phyloP scores from a whole-genome alignment of 78 protist species.

The Dictyostelium purpureum region DNA sequence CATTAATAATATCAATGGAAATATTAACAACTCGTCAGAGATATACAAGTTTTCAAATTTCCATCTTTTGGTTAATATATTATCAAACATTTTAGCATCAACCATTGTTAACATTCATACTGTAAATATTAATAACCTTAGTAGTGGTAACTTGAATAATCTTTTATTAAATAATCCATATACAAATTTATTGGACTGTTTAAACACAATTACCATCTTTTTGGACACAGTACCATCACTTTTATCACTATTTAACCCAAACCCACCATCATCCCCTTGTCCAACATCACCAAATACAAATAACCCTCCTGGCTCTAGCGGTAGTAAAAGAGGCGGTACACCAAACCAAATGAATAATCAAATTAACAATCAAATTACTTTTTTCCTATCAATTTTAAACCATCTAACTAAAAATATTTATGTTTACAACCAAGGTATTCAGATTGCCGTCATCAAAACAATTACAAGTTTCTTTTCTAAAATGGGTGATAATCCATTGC shows the following conservation, averaged over 20 bases:
- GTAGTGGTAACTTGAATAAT: neutral
- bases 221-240: constrained; percentile 14
- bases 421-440: constrained; percentile 9
- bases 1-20: neutral
- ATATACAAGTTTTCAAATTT: constrained; percentile 17
- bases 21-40: neutral
- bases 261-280: neutral
- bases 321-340: neutral
- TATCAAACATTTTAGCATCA: constrained; percentile 21
- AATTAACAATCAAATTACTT: neutral
- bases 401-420: neutral
- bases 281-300: neutral
- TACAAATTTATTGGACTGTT: constrained; percentile 23
- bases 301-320: neutral
- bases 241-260: neutral
- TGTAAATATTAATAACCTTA: neutral
- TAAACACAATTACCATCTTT: constrained; percentile 5
- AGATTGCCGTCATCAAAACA: neutral
- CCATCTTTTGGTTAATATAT: neutral
- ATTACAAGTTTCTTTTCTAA: constrained; percentile 2
- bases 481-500: constrained; percentile 32
- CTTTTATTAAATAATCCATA: neutral
- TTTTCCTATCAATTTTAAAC: constrained; percentile 30
- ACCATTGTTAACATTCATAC: neutral
- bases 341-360: neutral